Base-by-base conservation (phyloP, 768 basidiomycete species). In the Boletus reticuloceps region DNA sequence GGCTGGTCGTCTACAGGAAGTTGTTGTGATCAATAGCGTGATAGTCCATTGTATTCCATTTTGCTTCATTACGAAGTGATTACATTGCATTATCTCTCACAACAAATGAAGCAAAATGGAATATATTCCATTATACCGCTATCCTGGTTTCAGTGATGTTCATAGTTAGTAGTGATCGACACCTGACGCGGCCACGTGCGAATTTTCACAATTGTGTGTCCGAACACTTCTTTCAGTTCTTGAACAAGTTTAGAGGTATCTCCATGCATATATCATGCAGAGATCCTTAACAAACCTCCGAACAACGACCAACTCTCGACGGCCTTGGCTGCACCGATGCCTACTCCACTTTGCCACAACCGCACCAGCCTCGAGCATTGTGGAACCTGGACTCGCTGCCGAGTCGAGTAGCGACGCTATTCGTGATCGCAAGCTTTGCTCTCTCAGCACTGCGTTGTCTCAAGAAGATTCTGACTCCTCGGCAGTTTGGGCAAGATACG, bases 401-500 rank as follows among this genome's bases (percentile, higher is more conserved):
- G 53, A 58, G 50, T 49, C 56, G 12, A 40, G 42, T 53, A 37
- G 48, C 6, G 56, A 61, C 40, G 27, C 55, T n/a, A 25, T 56
- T 37, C 55, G 55, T 13, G 58, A 69, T 46, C 66, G 55, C 55
- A 74, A 68, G 54, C 65, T 68, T 53, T 53, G 55, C 27, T 62
- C 64, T 40, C 65, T 76, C 10, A 58, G 50, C 51, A 46, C 62
- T 11, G 63, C 59, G 16, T 61, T 83, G 54, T 62, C 68, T 2
- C 68, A 60, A 20, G 55, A 68, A 36, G 68, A 68, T 19, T 11
- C 52, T 11, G 75, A 75, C 60, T 78, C 81, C 4, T 75, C 79
- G 14, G 73, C 75, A n/a, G 76, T 88, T 20, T 91, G 89, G 89
- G 68, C 75, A 29, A 72, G 75, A 62, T 92, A 92, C 69, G 71